Evolutionary conservation across 2,329 filamentous ascomycete species (phyloP).

Genomic region (Sordariomycetes sp.): DNA sequence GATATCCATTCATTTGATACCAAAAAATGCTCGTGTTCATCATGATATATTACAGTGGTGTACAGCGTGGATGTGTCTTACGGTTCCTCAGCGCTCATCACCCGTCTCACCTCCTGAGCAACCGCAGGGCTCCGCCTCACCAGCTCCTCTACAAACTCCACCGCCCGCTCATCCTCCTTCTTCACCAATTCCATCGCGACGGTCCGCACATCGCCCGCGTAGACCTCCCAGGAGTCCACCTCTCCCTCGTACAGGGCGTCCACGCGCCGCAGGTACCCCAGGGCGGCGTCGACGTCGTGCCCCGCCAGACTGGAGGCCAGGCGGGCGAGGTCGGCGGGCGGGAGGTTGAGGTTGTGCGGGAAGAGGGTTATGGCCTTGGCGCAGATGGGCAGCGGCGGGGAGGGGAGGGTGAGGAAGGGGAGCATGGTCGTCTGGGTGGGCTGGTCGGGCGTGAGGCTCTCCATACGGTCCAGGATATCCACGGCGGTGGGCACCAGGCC

Average conservation of each 20-base stretch:
- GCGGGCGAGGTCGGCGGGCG: not conserved
- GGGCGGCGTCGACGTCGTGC: conserved; percentile 1
- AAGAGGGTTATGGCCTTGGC: not conserved
- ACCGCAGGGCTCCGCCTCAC: not conserved
- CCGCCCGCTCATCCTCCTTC: not conserved
- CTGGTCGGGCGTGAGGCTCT: conserved; percentile 9
- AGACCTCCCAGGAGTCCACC: not conserved
- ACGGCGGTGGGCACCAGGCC: conserved; percentile 7
- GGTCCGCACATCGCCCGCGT: conserved; percentile 1
- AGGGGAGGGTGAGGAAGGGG: conserved; percentile 6
- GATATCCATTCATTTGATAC: no score
- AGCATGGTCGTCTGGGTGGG: conserved; percentile 10
- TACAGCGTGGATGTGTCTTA: not conserved
- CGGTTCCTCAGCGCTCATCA: not conserved
- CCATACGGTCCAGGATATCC: conserved; percentile 8
- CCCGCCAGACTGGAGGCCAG: not conserved
- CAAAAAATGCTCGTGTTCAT: not conserved
- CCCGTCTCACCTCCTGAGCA: not conserved
- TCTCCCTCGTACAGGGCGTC: not conserved
- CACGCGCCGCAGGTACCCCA: conserved; percentile 1
- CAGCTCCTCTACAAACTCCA: conserved; percentile 2
- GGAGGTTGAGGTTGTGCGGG: not conserved
- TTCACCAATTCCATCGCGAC: conserved; percentile 4
- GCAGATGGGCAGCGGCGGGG: conserved; percentile 5
- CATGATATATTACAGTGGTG: not conserved